Evolutionary conservation across 1,284 basidiomycete genomes (phyloP).

Genomic region (Ganoderma multipileum): DNA sequence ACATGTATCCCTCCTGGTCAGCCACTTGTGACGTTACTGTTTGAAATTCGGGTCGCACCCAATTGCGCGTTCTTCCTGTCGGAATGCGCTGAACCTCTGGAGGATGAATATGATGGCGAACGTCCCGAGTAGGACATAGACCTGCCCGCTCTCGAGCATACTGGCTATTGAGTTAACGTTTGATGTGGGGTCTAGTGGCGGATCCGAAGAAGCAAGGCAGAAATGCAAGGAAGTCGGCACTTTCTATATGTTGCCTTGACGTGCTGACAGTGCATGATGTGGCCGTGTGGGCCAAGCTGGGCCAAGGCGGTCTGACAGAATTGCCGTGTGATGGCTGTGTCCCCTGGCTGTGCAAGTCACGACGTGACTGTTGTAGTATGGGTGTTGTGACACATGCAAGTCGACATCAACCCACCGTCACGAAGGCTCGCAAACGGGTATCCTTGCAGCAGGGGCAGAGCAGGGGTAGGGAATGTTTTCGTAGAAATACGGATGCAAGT

Average conservation of each 20-base stretch:
- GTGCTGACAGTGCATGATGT: too few species aligned
- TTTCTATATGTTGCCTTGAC: not conserved
- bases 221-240: not conserved
- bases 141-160: slow-evolving; percentile 11
- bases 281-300: too few species aligned
- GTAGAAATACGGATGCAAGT: too few species aligned
- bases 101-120: slow-evolving; percentile 14
- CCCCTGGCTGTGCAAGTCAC: not conserved
- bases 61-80: slow-evolving; percentile 3
- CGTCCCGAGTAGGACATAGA: not conserved
- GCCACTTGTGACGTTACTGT: not conserved
- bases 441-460: too few species aligned
- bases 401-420: not conserved
- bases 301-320: too few species aligned
- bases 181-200: not conserved
- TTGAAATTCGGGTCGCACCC: slow-evolving; percentile 7
- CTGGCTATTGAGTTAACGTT: not conserved
- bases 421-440: not conserved
- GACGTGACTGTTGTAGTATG: too few species aligned
- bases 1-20: not conserved
- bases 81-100: slow-evolving; percentile 11
- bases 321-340: not conserved
- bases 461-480: too few species aligned
- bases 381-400: not conserved
- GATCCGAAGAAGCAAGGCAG: not conserved